These are phyloP conservation scores for Eucalyptus marginata DNA, from an alignment of 345 rosid species.

Conservation along the genomic window DNA sequence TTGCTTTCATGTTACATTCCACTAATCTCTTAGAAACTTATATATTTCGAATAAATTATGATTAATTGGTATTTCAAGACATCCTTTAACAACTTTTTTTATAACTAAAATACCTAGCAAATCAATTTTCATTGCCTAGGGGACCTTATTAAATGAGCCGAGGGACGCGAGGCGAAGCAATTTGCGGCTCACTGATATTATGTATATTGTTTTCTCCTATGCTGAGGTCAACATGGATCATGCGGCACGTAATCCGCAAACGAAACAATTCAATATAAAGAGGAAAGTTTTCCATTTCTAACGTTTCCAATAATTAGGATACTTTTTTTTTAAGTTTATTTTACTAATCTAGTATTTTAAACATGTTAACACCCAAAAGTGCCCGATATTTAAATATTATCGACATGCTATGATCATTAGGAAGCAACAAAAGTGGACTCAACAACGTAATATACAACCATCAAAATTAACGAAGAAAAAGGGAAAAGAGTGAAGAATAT, in stretches of 20 bases:
- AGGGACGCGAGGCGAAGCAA: not conserved
- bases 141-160: not conserved
- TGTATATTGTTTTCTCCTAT: not conserved
- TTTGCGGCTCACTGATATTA: not conserved
- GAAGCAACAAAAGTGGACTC: too few species aligned
- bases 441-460: too few species aligned
- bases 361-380: too few species aligned
- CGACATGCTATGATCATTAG: too few species aligned
- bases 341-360: not conserved
- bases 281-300: not conserved
- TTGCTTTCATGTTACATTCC: not conserved
- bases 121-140: not conserved
- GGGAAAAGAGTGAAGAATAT: too few species aligned
- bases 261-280: not conserved
- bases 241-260: not conserved
- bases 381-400: too few species aligned
- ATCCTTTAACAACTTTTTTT: not conserved
- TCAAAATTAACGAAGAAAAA: too few species aligned
- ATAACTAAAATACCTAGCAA: not conserved
- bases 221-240: not conserved
- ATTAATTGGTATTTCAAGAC: not conserved
- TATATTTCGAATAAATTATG: too few species aligned
- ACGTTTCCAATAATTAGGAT: not conserved
- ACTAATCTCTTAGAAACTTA: too few species aligned
- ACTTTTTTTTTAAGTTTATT: not conserved